Evolutionary conservation across 2,329 filamentous ascomycete species (phyloP).

Genomic region (Trichoderma polysporum): DNA sequence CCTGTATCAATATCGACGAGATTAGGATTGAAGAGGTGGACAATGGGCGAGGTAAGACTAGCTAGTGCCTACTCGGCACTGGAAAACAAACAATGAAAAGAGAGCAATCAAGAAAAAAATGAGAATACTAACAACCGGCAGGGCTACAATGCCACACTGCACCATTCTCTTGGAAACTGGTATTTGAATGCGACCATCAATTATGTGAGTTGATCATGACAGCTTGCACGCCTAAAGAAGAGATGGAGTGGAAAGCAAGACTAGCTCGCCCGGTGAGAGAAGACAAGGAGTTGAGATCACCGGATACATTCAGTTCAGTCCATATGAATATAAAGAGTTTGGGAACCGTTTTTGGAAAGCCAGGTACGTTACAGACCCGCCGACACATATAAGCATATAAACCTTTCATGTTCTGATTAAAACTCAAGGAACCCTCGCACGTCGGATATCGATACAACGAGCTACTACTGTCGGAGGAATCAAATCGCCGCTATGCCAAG

Average conservation of each 20-base stretch:
- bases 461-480: conserved; percentile 72
- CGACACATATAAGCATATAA: neutral
- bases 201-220: conserved; percentile 84
- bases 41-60: conserved; percentile 65
- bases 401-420: neutral
- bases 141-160: conserved; percentile 85
- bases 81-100: neutral
- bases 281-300: conserved; percentile 45
- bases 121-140: conserved; percentile 37
- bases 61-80: neutral
- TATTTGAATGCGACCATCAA: conserved; percentile 75
- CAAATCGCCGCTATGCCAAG: conserved; percentile 67
- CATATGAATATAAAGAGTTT: conserved; percentile 70
- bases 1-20: conserved; percentile 67
- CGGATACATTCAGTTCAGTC: conserved; percentile 61
- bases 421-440: conserved; percentile 56
- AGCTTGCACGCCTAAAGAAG: conserved; percentile 79
- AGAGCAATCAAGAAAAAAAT: no score
- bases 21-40: conserved; percentile 69
- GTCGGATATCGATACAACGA: conserved; percentile 75
- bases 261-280: conserved; percentile 55
- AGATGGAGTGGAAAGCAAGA: conserved; percentile 74
- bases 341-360: conserved; percentile 72
- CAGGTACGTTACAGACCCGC: conserved; percentile 45
- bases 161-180: conserved; percentile 86